Evolutionary conservation across 2,329 filamentous ascomycete species (phyloP), one percentile per base, ranked within the genome.

Genomic region (Diaporthe sp.): DNA sequence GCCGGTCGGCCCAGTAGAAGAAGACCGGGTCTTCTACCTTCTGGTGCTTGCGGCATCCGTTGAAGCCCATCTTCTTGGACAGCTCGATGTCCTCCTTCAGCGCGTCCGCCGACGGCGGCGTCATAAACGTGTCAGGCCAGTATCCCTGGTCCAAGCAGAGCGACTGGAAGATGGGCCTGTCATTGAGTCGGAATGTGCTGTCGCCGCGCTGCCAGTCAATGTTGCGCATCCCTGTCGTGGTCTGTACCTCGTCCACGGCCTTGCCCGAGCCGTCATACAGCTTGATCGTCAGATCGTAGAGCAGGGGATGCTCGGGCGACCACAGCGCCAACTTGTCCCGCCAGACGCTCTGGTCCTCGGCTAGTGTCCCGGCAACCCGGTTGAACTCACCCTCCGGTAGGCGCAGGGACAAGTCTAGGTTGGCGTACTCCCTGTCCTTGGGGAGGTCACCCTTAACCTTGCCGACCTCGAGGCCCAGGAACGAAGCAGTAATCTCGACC

Each of bases 41-140:
- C 80, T 92, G 90, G 80, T 92, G 91, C 83, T 92, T 92, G 74
- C 91, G 86, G 80, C 90, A 92, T 1, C 90, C 91, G 79, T 92
- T 92, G 84, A 92, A 90, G 12, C 91, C 91, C 89, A 92, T 91
- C 25, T 84, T 85, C 83, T 92, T 92, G 25, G 86, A 83, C 3
- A 91, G 84, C 75, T 88, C 85, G 75, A 92, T 91, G 78, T 92
- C 90, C 0, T 78, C 72, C 76, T 86, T 87, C 22, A 91, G 80
- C 4, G 84, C 85, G 10, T 86, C 82, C 0, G 84, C 81, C 0
- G 85, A 85, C 0, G 90, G 90, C 1, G 90, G 90, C 5, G 91
- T 92, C 84, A 92, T 87, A 77, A 91, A 87, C 0, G 90, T 91
- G 4, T 88, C 84, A 1, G 89, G 90, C 91, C 91, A 92, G 84